phyloP scores from a whole-genome alignment of 2,329 filamentous ascomycete species.

The Atkinsonella hypoxylon region DNA sequence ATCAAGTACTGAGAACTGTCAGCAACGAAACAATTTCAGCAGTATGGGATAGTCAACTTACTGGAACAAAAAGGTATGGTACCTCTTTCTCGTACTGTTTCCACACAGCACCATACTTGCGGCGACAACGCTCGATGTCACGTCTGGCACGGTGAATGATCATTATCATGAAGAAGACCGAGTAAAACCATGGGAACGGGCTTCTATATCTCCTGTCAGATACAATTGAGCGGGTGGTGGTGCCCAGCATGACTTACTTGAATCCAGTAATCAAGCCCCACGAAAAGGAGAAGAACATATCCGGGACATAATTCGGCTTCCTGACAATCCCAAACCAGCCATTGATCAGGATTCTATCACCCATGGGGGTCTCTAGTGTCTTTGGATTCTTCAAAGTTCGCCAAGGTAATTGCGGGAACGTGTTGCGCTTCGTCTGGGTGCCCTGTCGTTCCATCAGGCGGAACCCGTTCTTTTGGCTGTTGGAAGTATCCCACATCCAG shows the following conservation, averaged over 20 bases:
- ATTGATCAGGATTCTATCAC: constrained; percentile 61
- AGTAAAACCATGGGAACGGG: constrained; percentile 87
- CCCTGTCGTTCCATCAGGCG: constrained; percentile 62
- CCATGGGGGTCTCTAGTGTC: constrained; percentile 59
- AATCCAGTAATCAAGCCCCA: constrained; percentile 43
- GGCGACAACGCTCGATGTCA: constrained; percentile 65
- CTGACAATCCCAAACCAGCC: constrained; percentile 73
- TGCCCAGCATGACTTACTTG: constrained; percentile 16
- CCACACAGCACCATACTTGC: constrained; percentile 77
- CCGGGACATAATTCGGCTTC: constrained; percentile 43
- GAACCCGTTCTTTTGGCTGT: constrained; percentile 91
- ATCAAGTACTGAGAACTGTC: not conserved
- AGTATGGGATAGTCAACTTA: constrained; percentile 17
- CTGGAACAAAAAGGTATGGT: constrained; percentile 75
- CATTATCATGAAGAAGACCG: constrained; percentile 71
- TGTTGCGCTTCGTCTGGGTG: constrained; percentile 55
- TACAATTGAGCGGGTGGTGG: not conserved
- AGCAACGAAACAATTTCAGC: not conserved
- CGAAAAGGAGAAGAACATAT: constrained; percentile 35
- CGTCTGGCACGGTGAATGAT: constrained; percentile 67
- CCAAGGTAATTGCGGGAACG: constrained; percentile 88
- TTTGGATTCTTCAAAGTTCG: constrained; percentile 71
- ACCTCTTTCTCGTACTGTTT: constrained; percentile 65
- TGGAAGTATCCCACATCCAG: constrained; percentile 86
- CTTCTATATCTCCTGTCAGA: constrained; percentile 28